Conservation (phyloP, 495 filamentous ascomycete species). For the Podospora pseudocomata region DNA sequence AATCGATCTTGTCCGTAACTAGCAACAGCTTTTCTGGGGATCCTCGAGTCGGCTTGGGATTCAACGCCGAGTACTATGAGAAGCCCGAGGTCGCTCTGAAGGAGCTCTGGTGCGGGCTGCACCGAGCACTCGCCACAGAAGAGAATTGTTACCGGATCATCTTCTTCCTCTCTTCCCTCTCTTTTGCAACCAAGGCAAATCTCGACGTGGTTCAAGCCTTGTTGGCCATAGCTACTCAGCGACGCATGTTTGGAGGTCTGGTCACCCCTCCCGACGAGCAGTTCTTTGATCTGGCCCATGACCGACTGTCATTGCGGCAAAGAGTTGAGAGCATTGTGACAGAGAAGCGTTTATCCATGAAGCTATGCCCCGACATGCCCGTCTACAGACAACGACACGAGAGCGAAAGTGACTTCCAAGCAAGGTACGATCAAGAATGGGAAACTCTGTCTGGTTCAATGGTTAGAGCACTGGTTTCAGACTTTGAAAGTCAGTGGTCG, state of each 20-base stretch:
- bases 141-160: slow-evolving; percentile 15
- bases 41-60: slow-evolving; percentile 4
- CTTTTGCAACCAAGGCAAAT: slow-evolving; percentile 11
- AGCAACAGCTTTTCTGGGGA: slow-evolving; percentile 9
- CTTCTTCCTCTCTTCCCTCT: slow-evolving; percentile 20
- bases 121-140: slow-evolving; percentile 7
- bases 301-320: neutral
- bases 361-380: neutral
- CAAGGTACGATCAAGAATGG: neutral
- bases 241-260: neutral
- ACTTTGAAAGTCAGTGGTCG: slow-evolving; percentile 10
- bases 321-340: neutral
- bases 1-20: neutral
- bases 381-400: neutral
- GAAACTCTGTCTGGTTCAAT: neutral
- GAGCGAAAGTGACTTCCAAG: neutral
- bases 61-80: slow-evolving; percentile 7
- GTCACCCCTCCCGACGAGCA: slow-evolving; percentile 11
- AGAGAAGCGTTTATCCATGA: neutral
- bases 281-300: slow-evolving; percentile 9
- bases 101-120: slow-evolving; percentile 19
- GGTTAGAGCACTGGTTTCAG: neutral
- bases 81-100: neutral
- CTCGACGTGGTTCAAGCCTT: slow-evolving; percentile 18
- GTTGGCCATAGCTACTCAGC: slow-evolving; percentile 17